phyloP scores from a whole-genome alignment of 2,329 filamentous ascomycete genomes.

The Penicillium polonicum region DNA sequence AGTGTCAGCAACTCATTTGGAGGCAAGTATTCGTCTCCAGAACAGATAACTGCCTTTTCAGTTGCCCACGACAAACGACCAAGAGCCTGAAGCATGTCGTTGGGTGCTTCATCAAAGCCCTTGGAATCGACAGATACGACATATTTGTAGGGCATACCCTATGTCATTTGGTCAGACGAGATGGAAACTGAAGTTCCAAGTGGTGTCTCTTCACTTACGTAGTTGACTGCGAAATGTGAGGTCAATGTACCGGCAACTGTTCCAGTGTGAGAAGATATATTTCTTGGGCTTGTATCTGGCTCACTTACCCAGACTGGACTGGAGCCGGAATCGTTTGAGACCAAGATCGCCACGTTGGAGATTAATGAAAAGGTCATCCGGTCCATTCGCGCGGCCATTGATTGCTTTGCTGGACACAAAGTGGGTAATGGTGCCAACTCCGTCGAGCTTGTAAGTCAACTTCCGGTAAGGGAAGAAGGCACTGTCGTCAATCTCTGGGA shows the following conservation, averaged over 20 bases:
- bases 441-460: constrained; percentile 33
- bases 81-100: constrained; percentile 46
- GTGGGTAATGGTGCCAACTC: constrained; percentile 53
- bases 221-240: constrained; percentile 52
- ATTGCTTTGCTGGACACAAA: constrained; percentile 57
- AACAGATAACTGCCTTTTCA: constrained; percentile 36
- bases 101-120: constrained; percentile 44
- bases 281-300: too few relatives aligned
- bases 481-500: constrained; percentile 33
- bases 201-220: constrained; percentile 32
- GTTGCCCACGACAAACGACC: constrained; percentile 56
- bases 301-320: constrained; percentile 35
- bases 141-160: constrained; percentile 62
- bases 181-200: not conserved
- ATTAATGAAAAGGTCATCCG: constrained; percentile 60
- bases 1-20: constrained; percentile 59
- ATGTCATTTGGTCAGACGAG: not conserved
- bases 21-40: constrained; percentile 28
- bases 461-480: constrained; percentile 33
- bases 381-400: constrained; percentile 53
- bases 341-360: constrained; percentile 49
- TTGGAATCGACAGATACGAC: constrained; percentile 50
- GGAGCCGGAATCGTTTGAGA: constrained; percentile 45
- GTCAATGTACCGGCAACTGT: constrained; percentile 42
- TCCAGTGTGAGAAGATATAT: not conserved